A percentile compares a stretch with the other conserved stretches of the same genome.
Conservation (phyloP, 2,329 filamentous ascomycete genomes). For the Cladosporium sp. region DNA sequence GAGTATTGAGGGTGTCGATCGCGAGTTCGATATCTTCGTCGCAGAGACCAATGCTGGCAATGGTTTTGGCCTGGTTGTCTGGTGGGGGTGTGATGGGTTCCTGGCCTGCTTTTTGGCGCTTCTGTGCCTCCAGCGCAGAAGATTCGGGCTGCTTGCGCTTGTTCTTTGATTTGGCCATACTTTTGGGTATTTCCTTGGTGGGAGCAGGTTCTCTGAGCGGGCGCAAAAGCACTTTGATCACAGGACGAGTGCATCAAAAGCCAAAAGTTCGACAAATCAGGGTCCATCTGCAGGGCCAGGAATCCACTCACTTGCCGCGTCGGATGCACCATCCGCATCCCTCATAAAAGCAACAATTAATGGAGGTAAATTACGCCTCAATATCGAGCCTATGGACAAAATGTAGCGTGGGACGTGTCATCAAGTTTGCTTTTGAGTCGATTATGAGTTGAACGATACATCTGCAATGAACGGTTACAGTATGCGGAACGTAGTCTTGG, state of each 20-base stretch:
- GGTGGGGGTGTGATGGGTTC: conserved; percentile 11
- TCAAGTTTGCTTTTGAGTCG: no score
- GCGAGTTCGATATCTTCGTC: conserved; percentile 63
- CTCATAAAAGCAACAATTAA: no score
- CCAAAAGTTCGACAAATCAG: background rate
- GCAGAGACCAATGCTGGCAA: conserved; percentile 9
- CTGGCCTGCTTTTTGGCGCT: conserved; percentile 8
- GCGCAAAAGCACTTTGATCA: background rate
- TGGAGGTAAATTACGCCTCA: no score
- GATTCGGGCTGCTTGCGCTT: conserved; percentile 10
- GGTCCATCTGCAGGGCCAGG: background rate
- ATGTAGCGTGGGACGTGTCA: no score
- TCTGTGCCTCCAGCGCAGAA: background rate
- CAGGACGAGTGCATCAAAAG: background rate
- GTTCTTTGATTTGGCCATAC: conserved; percentile 12
- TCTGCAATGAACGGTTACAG: background rate
- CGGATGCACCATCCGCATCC: no score
- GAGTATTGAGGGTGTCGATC: conserved; percentile 58
- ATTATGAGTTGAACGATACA: no score
- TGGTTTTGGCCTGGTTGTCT: conserved; percentile 11
- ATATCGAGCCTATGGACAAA: no score
- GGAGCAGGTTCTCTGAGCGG: background rate
- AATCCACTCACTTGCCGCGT: no score
- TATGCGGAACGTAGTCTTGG: no score
- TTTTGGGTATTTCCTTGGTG: background rate